Base-by-base conservation (phyloP, 1,139 yeast genomes). In the Komagataea norvegica region DNA sequence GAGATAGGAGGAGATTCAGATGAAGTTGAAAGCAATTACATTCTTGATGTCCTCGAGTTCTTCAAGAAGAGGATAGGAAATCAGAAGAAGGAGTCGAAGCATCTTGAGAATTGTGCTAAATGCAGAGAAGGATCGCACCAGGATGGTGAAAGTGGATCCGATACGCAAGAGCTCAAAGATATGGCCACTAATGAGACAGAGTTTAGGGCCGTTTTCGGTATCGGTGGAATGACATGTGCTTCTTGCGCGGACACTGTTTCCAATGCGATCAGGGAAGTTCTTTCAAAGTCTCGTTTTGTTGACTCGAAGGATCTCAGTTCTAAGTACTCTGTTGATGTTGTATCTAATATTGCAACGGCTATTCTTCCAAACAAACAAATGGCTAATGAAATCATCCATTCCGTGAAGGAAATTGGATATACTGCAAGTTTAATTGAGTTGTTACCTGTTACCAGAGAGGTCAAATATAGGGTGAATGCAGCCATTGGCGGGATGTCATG, bases 401-500 rank as follows among this genome's bases (percentile, higher is more conserved):
- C 63, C 3, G 62, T 83, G 3, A 64, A 69, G 14, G 81, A 75
- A 13, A 52, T 67, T 3, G 88, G 89, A 0, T 80, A 72, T 49
- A 72, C 70, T 10, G 73, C 81, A 37, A 70, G 67, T 18, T 59
- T 82, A 15, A 55, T 76, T 4, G 88, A 81, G 47, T 64, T 81
- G 4, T 54, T 77, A 21, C 88, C 87, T 0, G 70, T 79, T 4
- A 68, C 67, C 27, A 62, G 72, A 31, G 61, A 74, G 3, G 32
- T 42, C 6, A 48, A 67, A 42, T 70, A 67, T 45, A 72, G 70
- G 49, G 71, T 80, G 7, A 64, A 68, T 8, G 87, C 86, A 2
- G 60, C 76, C 0, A 74, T 83, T 35, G 84, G 81, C 4, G 91
- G 91, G 5, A 81, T 83, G 59, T 77, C 88, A 0, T 83, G 91